A percentile compares a stretch with the other conserved stretches of the same genome.
These are phyloP conservation scores for Besnoitia besnoiti DNA, from an alignment of 169 alveolate species.

Conservation along the genomic window DNA sequence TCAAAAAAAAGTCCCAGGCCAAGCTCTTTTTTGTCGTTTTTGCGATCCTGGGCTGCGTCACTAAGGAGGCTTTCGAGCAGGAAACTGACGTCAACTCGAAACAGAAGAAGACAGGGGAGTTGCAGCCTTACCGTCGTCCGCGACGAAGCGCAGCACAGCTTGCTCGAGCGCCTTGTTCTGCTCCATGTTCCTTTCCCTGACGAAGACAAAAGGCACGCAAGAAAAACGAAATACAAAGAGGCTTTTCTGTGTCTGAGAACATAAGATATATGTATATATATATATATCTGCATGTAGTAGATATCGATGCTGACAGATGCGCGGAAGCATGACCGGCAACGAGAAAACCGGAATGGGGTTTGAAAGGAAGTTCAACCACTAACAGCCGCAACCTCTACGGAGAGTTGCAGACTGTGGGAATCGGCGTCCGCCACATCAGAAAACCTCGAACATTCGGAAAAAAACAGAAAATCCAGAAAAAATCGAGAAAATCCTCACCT, in stretches of 20 bases:
- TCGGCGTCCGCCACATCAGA: no score
- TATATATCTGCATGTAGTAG: not conserved
- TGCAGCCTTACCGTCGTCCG: slow-evolving; percentile 32
- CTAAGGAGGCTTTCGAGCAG: no score
- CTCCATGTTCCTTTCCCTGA: slow-evolving; percentile 29
- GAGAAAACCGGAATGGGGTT: not conserved
- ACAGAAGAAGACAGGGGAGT: no score
- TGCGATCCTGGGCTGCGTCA: no score
- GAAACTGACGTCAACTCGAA: no score
- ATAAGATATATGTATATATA: not conserved
- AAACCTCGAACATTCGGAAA: not conserved
- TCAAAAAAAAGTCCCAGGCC: no score
- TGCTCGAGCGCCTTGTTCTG: slow-evolving; percentile 29
- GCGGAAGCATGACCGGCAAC: not conserved
- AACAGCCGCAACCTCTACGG: no score
- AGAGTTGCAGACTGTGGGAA: no score
- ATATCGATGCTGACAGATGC: no score
- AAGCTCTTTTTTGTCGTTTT: no score
- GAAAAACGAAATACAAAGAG: not conserved
- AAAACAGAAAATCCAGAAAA: no score
- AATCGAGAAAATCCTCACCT: slow-evolving; percentile 13
- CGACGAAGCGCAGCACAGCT: slow-evolving; percentile 23
- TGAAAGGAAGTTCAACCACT: no score
- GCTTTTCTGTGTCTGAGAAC: not conserved
- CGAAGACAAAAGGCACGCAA: not conserved